Evolutionary conservation across 805 yeast species (phyloP).

Genomic region (Cyberlindnera mycetangii): DNA sequence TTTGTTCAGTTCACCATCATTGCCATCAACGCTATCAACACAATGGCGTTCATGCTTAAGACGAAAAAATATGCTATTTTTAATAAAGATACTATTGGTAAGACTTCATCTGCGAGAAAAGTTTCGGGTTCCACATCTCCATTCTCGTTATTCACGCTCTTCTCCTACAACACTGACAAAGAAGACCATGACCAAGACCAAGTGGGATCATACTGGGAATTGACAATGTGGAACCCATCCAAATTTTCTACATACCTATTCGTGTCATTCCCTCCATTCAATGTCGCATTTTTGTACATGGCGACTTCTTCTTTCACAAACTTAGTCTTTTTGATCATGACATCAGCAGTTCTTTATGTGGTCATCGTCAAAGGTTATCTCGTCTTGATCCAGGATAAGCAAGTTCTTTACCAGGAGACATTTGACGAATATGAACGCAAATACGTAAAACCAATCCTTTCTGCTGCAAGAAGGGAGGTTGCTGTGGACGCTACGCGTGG

Average conservation of each 20-base stretch:
- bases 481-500: conserved; percentile 53
- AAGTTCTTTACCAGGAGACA: conserved; percentile 55
- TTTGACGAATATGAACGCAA: conserved; percentile 62
- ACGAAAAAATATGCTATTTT: conserved; percentile 26
- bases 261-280: conserved; percentile 58
- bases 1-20: conserved; percentile 16
- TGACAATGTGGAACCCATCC: conserved; percentile 68
- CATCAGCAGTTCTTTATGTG: conserved; percentile 38
- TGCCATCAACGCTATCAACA: conserved; percentile 21
- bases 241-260: conserved; percentile 50
- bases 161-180: neutral
- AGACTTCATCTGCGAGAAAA: conserved; percentile 21
- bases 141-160: conserved; percentile 1
- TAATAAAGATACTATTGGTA: conserved; percentile 21
- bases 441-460: conserved; percentile 55
- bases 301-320: conserved; percentile 37
- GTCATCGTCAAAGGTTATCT: conserved; percentile 44
- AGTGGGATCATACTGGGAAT: conserved; percentile 44
- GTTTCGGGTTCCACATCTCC: conserved; percentile 11
- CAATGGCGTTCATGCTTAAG: conserved; percentile 21
- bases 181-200: conserved; percentile 11
- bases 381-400: conserved; percentile 53
- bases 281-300: conserved; percentile 40
- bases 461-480: conserved; percentile 54
- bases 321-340: conserved; percentile 33